Evolutionary conservation across 139 green algal species (phyloP), one percentile per base, ranked within the genome.

Genomic region (Edaphochlamys debaryana): DNA sequence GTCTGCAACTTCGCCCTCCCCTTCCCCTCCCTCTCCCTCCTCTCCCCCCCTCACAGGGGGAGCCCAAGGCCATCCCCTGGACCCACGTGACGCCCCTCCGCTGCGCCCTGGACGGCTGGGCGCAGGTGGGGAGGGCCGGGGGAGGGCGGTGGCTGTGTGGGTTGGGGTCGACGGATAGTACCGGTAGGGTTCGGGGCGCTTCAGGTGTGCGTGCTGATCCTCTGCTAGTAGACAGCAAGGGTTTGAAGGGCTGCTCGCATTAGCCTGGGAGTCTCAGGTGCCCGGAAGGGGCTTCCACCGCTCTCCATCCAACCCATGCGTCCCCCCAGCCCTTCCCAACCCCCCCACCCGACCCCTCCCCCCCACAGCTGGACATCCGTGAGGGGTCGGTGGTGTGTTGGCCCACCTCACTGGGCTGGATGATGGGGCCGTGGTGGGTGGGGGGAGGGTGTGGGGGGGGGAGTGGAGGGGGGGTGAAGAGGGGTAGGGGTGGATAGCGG

Each of bases 391-490:
- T 96, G 27, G 90, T 98, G 45, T 88, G 80, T 40, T 99, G 96
- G 96, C 96, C 96, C 34, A 99, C 96, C 58, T 96, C 89, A 79
- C 87, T 99, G 38, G 96, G 96, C 3, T 98, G 96, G 95, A 98
- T 98, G 94, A 99, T 99, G 96, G 96, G 96, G 0, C 95, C 96
- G 0, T 99, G 94, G n/a, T n/a, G n/a, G n/a, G n/a, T n/a, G n/a
- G n/a, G n/a, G n/a, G n/a, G n/a, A n/a, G n/a, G n/a, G n/a, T n/a
- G n/a, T n/a, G n/a, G n/a, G n/a, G n/a, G n/a, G n/a, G n/a, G n/a
- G n/a, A n/a, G n/a, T n/a, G n/a, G n/a, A n/a, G n/a, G n/a, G n/a
- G n/a, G n/a, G n/a, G n/a, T n/a, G n/a, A n/a, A n/a, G n/a, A n/a
- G n/a, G n/a, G n/a, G n/a, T n/a, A n/a, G n/a, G n/a, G n/a, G n/a